A percentile compares a stretch with the other conserved stretches of the same genome.
phyloP scores from a whole-genome alignment of 192 early-diverging fungal genomes.

The Helicostylum pulchrum region DNA sequence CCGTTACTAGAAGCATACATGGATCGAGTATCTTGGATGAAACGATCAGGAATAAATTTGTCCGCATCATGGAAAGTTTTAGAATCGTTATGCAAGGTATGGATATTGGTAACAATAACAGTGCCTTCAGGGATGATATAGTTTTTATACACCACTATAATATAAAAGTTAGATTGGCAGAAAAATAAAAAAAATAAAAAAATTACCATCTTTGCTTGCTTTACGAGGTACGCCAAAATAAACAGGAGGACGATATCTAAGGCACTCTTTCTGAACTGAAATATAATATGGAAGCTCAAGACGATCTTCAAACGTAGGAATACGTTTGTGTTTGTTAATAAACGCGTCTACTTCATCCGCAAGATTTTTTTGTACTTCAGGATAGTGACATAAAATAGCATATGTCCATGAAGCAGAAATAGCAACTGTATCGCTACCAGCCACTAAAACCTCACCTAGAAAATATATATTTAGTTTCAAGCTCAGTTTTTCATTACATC shows the following conservation, averaged over 20 bases:
- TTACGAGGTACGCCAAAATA: slow-evolving; percentile 17
- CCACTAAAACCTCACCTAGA: background rate
- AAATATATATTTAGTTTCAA: background rate
- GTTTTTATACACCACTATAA: background rate
- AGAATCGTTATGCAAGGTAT: background rate
- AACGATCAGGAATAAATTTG: slow-evolving; percentile 6
- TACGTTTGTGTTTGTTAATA: background rate
- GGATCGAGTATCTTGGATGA: background rate
- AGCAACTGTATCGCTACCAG: slow-evolving; percentile 1
- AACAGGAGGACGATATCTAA: slow-evolving; percentile 14
- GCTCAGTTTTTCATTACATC: background rate
- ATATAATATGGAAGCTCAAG: slow-evolving; percentile 13
- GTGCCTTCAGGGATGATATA: slow-evolving; percentile 11
- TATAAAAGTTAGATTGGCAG: background rate
- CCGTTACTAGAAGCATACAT: slow-evolving; percentile 13
- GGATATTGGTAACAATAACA: background rate
- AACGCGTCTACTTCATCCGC: slow-evolving; percentile 14
- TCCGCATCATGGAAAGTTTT: background rate
- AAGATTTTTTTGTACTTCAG: slow-evolving; percentile 17
- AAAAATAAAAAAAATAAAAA: background rate
- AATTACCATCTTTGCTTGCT: slow-evolving; percentile 16
- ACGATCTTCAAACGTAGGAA: slow-evolving; percentile 2
- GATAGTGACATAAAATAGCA: slow-evolving; percentile 14
- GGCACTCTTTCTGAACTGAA: slow-evolving; percentile 10
- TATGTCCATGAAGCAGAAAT: background rate